Evolutionary conservation across 805 yeast genomes (phyloP), one percentile per base, ranked within the genome.

Genomic region (Candida ascalaphidarum): DNA sequence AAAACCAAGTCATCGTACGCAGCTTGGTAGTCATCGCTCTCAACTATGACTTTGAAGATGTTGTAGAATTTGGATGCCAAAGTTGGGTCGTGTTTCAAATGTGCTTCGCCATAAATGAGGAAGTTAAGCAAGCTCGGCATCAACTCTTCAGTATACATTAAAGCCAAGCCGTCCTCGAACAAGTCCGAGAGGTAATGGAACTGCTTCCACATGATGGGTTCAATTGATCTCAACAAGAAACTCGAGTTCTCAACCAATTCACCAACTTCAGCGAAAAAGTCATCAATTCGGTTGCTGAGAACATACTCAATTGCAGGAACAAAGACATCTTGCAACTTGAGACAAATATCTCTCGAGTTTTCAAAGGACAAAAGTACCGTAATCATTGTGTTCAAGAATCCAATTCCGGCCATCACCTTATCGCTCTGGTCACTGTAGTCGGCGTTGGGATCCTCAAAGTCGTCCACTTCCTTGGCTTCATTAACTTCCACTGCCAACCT

Each of bases 321-420:
- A 27, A 82, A 71, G 5, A 76, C 72, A 30, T 71, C 76, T 45
- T 83, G 85, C 28, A 88, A 61, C 46, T 65, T 67, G 14, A 52
- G 55, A 11, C 84, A 77, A 27, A 81, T 67, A 23, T 75, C 81
- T 7, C 63, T 62, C 2, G 95, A 78, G 46, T 79, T 81, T 51
- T 92, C 95, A 58, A 88, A 75, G 4, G 95, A 77, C 27, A 83
- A 55, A 22, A 89, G 56, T 29, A 89, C 78, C 1, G 96, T 84
- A 18, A 81, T 73, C 58, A 88, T 70, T 2, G 96, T 88, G 40
- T 78, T 79, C 37, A 89, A 52, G 19, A 86, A 68, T 10, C 95
- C 94, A 13, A 77, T 57, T 0, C 88, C 94, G 13, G 95, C 85
- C 69, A 77, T 72, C 24, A 78, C 75, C 52, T 85, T 86, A 34